phyloP scores from a whole-genome alignment of 2,329 filamentous ascomycete species.

The Raffaelea arxii region DNA sequence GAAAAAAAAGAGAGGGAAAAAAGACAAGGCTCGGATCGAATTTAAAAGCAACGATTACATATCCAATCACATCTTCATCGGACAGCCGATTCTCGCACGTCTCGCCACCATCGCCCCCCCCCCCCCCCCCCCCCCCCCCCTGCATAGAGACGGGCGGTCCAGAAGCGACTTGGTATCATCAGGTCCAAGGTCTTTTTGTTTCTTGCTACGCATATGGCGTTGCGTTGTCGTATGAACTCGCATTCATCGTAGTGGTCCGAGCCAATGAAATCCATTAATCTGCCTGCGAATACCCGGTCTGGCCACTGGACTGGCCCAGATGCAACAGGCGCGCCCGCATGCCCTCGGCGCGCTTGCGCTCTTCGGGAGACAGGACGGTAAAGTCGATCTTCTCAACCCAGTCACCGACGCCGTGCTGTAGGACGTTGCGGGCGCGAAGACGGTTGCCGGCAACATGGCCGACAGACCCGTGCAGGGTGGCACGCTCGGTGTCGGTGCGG shows the following conservation, averaged over 20 bases:
- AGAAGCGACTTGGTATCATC: too few relatives aligned
- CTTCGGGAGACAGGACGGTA: conserved; percentile 25
- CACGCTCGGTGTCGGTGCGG: conserved; percentile 44
- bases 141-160: too few relatives aligned
- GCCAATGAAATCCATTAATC: conserved; percentile 34
- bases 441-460: conserved; percentile 47
- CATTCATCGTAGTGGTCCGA: too few relatives aligned
- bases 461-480: conserved; percentile 65
- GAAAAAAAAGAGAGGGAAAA: not conserved
- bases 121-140: too few relatives aligned
- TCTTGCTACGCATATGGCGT: too few relatives aligned
- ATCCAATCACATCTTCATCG: too few relatives aligned
- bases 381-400: conserved; percentile 57
- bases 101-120: too few relatives aligned
- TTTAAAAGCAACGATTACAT: too few relatives aligned
- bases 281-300: conserved; percentile 54
- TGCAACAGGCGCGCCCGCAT: conserved; percentile 56
- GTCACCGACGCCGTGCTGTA: conserved; percentile 62
- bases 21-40: not conserved
- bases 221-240: too few relatives aligned
- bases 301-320: conserved; percentile 49
- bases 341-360: conserved; percentile 41
- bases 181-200: too few relatives aligned
- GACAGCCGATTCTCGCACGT: too few relatives aligned
- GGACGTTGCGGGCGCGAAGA: conserved; percentile 57